Evolutionary conservation across 257 asterid species (phyloP), one percentile per base, ranked within the genome.

Genomic region (Pogostemon cablin): DNA sequence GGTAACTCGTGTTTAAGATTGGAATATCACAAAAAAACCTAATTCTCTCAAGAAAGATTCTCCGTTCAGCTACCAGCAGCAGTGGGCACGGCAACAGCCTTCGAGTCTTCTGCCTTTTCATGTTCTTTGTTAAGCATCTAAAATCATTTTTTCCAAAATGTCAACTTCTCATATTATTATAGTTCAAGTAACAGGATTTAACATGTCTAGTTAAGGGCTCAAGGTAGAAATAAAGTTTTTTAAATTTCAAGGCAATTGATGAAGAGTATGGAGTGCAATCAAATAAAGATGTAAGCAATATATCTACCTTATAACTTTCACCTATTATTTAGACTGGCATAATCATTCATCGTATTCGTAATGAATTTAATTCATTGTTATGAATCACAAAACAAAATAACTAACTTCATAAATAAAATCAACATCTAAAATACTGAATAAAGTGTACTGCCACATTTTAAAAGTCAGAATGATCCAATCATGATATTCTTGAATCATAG

Each of bases 121-220:
- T 93, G 97, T 77, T 93, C 97, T 75, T 88, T 88, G 90, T 93
- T 93, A n/a, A 93, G 92, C 95, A 90, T 87, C 98, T 93, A 81
- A 42, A 73, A 62, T 60, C 65, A 64, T 71, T 15, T 15, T 15
- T 63, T 34, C 46, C 47, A 54, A 56, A 48, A 8, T 65, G 46
- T 48, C 55, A 67, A 3, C 3, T 15, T 15, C 15, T 15, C 15
- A 15, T 15, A 15, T 15, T 15, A 15, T 15, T 15, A 15, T 15
- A 15, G 15, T 15, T 15, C 15, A 15, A 0, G 15, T 15, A 15
- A 15, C 15, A 15, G 15, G 15, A 15, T 15, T 15, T 15, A 15
- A 15, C 15, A 15, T 15, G 15, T 15, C 15, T 15, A 15, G 15
- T 15, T 15, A 15, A 15, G 15, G 15, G 15, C 15, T 15, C 15